These are phyloP conservation scores for Mycena rebaudengoi DNA, from an alignment of 768 basidiomycete species.

Conservation along the genomic window DNA sequence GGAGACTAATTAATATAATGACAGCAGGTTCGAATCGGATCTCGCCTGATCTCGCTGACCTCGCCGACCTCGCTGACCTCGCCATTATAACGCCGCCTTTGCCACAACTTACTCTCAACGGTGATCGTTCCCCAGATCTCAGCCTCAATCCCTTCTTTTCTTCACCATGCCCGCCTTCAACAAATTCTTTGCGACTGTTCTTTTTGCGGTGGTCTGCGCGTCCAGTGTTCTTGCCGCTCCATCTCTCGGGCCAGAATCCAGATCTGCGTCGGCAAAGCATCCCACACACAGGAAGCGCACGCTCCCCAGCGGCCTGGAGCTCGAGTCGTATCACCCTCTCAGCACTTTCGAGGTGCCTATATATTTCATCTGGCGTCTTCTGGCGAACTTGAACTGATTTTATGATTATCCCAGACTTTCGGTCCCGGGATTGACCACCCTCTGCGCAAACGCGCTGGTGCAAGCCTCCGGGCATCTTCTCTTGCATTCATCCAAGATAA, in stretches of 20 bases:
- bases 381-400: not conserved
- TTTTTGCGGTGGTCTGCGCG: slow-evolving; percentile 36
- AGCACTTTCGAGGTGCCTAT: slow-evolving; percentile 42
- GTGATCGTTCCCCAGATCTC: too few relatives aligned
- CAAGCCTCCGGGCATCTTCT: slow-evolving; percentile 38
- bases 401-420: slow-evolving; percentile 28
- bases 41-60: too few relatives aligned
- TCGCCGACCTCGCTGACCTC: too few relatives aligned
- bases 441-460: slow-evolving; percentile 25
- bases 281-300: slow-evolving; percentile 41
- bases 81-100: too few relatives aligned
- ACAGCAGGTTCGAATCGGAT: too few relatives aligned
- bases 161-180: slow-evolving; percentile 36
- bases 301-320: slow-evolving; percentile 38
- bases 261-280: slow-evolving; percentile 37
- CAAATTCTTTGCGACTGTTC: slow-evolving; percentile 38
- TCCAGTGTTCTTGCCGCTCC: slow-evolving; percentile 37
- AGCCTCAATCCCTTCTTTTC: too few relatives aligned
- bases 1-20: too few relatives aligned
- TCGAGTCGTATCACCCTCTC: slow-evolving; percentile 47
- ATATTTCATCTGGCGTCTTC: not conserved
- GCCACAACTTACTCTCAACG: too few relatives aligned
- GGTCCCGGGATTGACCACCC: slow-evolving; percentile 36
- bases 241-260: too few relatives aligned
- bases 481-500: slow-evolving; percentile 31